A percentile compares a stretch with the other conserved stretches of the same genome.
Conservation (phyloP, 768 basidiomycete genomes). For the Pulveroboletus sp. region DNA sequence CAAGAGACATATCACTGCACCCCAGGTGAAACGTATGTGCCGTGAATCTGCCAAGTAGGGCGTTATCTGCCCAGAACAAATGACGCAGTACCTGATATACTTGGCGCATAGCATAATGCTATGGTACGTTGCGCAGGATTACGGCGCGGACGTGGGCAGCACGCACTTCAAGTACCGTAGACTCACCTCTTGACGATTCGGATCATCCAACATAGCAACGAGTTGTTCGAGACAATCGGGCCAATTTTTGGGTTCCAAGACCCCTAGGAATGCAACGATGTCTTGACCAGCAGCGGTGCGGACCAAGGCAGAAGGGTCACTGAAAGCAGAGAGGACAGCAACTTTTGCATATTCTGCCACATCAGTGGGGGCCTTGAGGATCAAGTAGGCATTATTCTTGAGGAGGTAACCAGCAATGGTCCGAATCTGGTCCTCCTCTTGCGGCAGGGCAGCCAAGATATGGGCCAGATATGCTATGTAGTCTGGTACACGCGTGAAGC, state of each 20-base stretch:
- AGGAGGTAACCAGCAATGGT: slow-evolving; percentile 95
- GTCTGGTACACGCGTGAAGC: slow-evolving; percentile 83
- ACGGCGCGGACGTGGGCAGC: background rate
- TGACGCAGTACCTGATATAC: background rate
- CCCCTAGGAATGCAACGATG: slow-evolving; percentile 83
- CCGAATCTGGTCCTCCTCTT: slow-evolving; percentile 88
- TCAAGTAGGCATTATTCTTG: slow-evolving; percentile 89
- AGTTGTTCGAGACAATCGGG: slow-evolving; percentile 89
- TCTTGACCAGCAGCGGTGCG: slow-evolving; percentile 92
- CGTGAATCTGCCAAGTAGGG: slow-evolving; percentile 5
- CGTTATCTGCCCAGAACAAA: slow-evolving; percentile 4
- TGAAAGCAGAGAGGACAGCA: slow-evolving; percentile 76
- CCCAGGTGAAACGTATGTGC: background rate
- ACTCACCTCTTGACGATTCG: slow-evolving; percentile 81
- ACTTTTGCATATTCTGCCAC: slow-evolving; percentile 71
- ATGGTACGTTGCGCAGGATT: background rate
- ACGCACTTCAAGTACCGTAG: background rate
- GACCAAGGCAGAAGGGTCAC: slow-evolving; percentile 78
- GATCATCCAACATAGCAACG: slow-evolving; percentile 76
- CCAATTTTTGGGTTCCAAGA: slow-evolving; percentile 89
- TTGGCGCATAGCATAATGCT: background rate
- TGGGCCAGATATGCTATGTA: slow-evolving; percentile 95
- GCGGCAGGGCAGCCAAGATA: slow-evolving; percentile 75
- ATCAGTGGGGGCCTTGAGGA: slow-evolving; percentile 60
- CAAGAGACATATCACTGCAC: slow-evolving; percentile 6